phyloP scores from a whole-genome alignment of 352 stramenopile genomes.

The Phytophthora chlamydospora region DNA sequence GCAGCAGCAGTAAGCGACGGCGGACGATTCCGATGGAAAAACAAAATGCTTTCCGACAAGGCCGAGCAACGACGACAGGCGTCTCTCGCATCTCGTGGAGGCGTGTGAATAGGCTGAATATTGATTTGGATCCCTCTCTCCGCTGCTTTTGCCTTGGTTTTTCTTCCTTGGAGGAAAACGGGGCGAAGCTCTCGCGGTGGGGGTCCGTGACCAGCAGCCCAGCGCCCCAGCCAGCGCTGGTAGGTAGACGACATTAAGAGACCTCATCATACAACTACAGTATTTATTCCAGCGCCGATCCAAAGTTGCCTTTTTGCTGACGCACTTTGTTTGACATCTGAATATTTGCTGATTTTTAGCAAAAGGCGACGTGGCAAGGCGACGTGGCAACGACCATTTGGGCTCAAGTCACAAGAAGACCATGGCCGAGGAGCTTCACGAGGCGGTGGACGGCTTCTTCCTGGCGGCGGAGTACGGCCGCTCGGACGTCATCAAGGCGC shows the following conservation, averaged over 20 bases:
- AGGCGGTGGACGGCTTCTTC: constrained; percentile 85
- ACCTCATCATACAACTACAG: constrained; percentile 8
- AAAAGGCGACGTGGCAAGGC: constrained; percentile 31
- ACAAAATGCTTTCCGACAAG: constrained; percentile 10
- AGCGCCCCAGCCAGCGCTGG: not conserved
- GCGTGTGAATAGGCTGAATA: constrained; percentile 48
- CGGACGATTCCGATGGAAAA: constrained; percentile 20
- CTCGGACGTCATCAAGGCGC: constrained; percentile 86
- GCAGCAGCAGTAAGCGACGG: constrained; percentile 26
- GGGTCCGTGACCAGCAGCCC: constrained; percentile 15
- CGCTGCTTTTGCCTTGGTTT: constrained; percentile 35
- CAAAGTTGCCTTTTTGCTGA: constrained; percentile 12
- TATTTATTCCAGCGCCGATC: constrained; percentile 43
- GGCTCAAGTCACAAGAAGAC: constrained; percentile 1
- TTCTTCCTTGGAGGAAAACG: constrained; percentile 47
- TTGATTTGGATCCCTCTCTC: constrained; percentile 29
- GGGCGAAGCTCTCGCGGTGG: constrained; percentile 47
- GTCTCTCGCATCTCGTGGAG: constrained; percentile 15
- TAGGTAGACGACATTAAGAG: too few species aligned
- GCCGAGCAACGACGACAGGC: constrained; percentile 8
- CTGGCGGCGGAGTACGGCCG: constrained; percentile 80
- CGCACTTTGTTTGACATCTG: constrained; percentile 19
- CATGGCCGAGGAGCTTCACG: constrained; percentile 55
- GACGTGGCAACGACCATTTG: constrained; percentile 15
- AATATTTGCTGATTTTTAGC: constrained; percentile 23